These are phyloP conservation scores for Erythrophleum fordii DNA, from an alignment of 306 rosid species.

Conservation along the genomic window DNA sequence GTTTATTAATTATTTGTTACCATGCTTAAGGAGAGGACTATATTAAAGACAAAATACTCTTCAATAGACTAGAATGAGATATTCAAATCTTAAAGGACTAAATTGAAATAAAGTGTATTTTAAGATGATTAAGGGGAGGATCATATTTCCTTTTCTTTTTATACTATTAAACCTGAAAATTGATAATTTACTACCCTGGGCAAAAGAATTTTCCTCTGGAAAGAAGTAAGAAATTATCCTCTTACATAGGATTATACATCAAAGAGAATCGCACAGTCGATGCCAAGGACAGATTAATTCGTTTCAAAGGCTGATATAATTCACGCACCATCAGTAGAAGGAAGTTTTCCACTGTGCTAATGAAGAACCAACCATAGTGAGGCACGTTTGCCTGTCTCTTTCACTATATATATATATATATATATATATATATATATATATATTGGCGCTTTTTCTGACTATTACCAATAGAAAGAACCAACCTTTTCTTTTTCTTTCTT, in stretches of 20 bases:
- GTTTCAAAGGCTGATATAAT: not conserved
- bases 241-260: not conserved
- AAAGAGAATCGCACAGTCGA: not conserved
- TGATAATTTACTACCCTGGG: not conserved
- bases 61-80: no score
- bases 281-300: constrained; percentile 5
- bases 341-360: not conserved
- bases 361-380: not conserved
- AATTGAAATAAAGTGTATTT: no score
- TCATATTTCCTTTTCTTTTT: no score
- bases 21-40: no score
- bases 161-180: not conserved
- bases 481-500: not conserved
- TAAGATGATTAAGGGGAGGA: no score
- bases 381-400: not conserved
- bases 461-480: not conserved
- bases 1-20: no score
- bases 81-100: no score
- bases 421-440: no score
- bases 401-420: no score
- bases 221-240: not conserved
- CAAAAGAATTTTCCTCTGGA: not conserved
- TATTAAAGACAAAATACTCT: no score
- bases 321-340: not conserved
- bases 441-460: not conserved